A percentile compares a stretch with the other conserved stretches of the same genome.
Evolutionary conservation across 257 asterid genomes (phyloP).

Genomic region (Primulina huaijiensis): DNA sequence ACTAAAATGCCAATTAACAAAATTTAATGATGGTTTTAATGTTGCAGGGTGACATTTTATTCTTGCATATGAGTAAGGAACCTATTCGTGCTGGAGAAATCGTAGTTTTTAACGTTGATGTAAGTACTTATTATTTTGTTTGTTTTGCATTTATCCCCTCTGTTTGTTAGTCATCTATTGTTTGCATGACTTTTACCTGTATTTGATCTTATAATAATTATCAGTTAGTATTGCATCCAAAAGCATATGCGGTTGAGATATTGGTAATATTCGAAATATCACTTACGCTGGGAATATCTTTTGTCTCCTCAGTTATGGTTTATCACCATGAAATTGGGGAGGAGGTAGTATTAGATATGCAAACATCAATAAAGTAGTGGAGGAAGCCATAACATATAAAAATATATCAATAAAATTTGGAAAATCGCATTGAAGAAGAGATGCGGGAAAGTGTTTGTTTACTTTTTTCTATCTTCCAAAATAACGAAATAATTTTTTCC

Average conservation of each 20-base stretch:
- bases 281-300: background rate
- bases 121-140: constrained; percentile 36
- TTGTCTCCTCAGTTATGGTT: background rate
- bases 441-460: background rate
- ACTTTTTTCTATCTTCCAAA: background rate
- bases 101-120: constrained; percentile 93
- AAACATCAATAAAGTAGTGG: background rate
- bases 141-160: background rate
- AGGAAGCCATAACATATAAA: background rate
- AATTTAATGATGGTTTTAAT: constrained; percentile 1
- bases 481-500: constrained; percentile 2
- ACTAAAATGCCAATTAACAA: background rate
- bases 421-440: constrained; percentile 4
- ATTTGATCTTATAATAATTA: background rate
- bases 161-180: constrained; percentile 17
- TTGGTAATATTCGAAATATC: background rate
- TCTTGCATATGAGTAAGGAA: constrained; percentile 90
- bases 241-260: background rate
- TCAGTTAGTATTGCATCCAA: background rate
- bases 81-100: constrained; percentile 99
- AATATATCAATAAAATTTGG: background rate
- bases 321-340: background rate
- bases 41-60: constrained; percentile 97
- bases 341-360: background rate
- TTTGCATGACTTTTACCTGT: background rate